Conservation (phyloP, 345 rosid genomes). For the Excoecaria agallocha region DNA sequence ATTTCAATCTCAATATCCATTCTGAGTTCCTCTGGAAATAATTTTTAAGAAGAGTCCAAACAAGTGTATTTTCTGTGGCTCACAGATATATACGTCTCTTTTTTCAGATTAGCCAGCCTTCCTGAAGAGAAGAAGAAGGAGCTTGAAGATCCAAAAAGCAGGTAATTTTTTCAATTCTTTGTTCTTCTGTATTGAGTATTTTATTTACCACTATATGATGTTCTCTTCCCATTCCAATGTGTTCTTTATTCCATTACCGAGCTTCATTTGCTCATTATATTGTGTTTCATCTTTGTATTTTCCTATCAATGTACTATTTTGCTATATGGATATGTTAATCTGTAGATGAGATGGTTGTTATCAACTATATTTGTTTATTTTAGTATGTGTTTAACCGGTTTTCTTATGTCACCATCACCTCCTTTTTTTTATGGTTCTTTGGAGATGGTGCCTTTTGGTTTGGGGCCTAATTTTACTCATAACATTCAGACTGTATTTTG, state of each 20-base stretch:
- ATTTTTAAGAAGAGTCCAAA: neutral
- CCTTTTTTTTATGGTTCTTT: neutral
- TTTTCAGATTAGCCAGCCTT: constrained; percentile 66
- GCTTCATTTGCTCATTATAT: neutral
- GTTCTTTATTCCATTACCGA: neutral
- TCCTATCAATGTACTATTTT: neutral
- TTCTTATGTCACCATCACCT: neutral
- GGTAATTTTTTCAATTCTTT: constrained; percentile 36
- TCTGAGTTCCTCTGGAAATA: neutral
- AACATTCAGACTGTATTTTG: neutral
- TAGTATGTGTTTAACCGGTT: neutral
- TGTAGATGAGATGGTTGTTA: neutral
- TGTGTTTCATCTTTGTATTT: no score
- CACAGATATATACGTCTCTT: constrained; percentile 13
- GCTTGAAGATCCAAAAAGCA: constrained; percentile 83
- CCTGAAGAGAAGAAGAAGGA: constrained; percentile 75
- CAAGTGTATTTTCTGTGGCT: neutral
- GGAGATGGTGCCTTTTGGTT: neutral
- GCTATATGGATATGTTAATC: neutral
- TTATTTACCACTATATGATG: neutral
- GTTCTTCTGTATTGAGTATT: neutral
- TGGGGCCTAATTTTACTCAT: neutral
- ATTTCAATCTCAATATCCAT: neutral
- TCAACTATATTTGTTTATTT: neutral
- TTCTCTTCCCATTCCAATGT: neutral